These are phyloP conservation scores for Vitis labrusca DNA, from an alignment of 164 flowering plant genomes.

Conservation along the genomic window DNA sequence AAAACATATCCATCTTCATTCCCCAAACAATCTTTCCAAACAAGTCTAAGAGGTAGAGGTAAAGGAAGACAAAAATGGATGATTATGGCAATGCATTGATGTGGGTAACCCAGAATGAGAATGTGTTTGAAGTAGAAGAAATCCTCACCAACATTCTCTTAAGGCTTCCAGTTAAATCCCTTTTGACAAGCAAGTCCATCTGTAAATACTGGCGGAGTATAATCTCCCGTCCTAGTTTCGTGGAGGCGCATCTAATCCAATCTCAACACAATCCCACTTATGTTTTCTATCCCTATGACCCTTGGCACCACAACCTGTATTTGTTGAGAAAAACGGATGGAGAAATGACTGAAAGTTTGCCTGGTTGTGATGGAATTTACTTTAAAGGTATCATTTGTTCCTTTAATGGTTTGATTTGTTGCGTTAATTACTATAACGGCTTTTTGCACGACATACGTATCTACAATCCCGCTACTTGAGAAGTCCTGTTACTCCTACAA, in stretches of 20 bases:
- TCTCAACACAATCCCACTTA: slow-evolving; percentile 7
- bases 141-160: slow-evolving; percentile 4
- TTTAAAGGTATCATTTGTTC: slow-evolving; percentile 8
- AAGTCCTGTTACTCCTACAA: slow-evolving; percentile 14
- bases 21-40: too few relatives aligned
- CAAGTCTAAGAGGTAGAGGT: too few relatives aligned
- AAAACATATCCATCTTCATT: too few relatives aligned
- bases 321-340: neutral
- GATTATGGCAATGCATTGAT: neutral
- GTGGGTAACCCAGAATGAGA: neutral
- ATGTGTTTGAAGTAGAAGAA: slow-evolving; percentile 1
- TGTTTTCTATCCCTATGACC: slow-evolving; percentile 3
- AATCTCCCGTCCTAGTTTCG: neutral
- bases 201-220: slow-evolving; percentile 8
- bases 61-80: neutral
- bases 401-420: slow-evolving; percentile 18
- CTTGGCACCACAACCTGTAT: neutral
- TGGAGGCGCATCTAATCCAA: neutral
- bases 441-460: slow-evolving; percentile 4
- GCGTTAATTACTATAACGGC: neutral
- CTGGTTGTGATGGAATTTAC: neutral
- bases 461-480: slow-evolving; percentile 16
- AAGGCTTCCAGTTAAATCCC: slow-evolving; percentile 9
- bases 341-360: neutral
- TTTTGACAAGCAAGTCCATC: neutral